Percentiles rank a stretch among this genome's conserved stretches.
Conservation (phyloP, 2,329 filamentous ascomycete genomes). For the Aspergillus udagawae region DNA sequence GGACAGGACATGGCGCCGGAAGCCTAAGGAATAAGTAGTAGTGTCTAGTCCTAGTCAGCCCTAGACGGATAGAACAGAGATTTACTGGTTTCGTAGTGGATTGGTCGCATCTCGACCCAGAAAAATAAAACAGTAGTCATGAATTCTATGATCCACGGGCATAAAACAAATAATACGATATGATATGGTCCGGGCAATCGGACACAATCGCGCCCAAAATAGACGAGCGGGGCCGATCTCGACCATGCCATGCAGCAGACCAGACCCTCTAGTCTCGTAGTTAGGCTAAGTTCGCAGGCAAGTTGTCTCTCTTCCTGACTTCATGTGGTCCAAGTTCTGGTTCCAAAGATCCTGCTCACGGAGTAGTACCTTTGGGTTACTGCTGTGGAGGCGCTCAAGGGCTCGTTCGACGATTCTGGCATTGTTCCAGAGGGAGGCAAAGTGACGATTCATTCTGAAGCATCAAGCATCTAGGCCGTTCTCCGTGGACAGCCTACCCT, state of each 20-base stretch:
- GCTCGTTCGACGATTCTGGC: not conserved
- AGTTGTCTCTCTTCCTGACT: not conserved
- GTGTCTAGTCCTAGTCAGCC: not conserved
- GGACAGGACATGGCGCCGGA: constrained; percentile 8
- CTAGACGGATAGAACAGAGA: not conserved
- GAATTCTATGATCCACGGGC: not conserved
- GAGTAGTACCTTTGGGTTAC: not conserved
- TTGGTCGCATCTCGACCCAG: not conserved
- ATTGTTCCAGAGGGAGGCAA: not conserved
- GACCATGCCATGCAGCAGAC: constrained; percentile 14
- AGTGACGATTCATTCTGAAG: not conserved
- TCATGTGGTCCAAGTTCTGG: not conserved
- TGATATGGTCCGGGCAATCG: not conserved
- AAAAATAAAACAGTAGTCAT: not conserved
- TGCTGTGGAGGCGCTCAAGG: not conserved
- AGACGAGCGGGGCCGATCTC: constrained; percentile 13
- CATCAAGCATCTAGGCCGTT: not conserved
- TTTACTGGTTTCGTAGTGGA: constrained; percentile 7
- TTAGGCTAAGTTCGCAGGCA: not conserved
- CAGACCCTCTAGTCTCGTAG: not conserved
- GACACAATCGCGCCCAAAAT: constrained; percentile 10
- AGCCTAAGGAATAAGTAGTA: constrained; percentile 19
- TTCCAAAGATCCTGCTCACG: not conserved
- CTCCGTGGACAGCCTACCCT: not conserved
- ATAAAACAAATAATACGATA: not conserved